These are phyloP conservation scores for Platanus orientalis DNA, from an alignment of 164 flowering plant genomes.

Conservation along the genomic window DNA sequence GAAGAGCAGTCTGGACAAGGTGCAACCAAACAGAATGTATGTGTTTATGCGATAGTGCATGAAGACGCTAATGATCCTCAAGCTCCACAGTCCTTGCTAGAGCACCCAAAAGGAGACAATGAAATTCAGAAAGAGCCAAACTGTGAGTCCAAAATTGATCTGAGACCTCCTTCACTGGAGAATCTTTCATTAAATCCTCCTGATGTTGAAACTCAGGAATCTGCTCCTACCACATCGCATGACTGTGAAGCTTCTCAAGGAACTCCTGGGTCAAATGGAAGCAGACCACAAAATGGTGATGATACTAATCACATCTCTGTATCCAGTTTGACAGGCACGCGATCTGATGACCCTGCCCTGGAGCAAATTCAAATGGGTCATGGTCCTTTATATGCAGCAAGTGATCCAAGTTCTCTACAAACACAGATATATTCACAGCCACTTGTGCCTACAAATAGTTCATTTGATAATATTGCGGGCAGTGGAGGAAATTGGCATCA, in stretches of 20 bases:
- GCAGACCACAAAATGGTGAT: conserved; percentile 5
- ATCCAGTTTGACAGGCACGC: conserved; percentile 9
- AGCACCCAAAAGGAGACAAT: conserved; percentile 10
- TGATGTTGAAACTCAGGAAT: conserved; percentile 19
- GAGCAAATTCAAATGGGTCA: conserved; percentile 8
- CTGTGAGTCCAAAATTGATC: conserved; percentile 19
- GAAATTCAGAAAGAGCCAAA: conserved; percentile 21
- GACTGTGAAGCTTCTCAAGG: conserved; percentile 20
- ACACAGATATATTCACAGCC: conserved; percentile 13
- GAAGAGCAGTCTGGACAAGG: conserved; percentile 17
- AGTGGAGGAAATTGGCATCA: conserved; percentile 21
- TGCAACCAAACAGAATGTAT: conserved; percentile 7
- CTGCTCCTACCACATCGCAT: conserved; percentile 12
- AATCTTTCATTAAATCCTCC: conserved; percentile 35
- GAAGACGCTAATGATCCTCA: conserved; percentile 17
- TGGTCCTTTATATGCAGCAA: conserved; percentile 12
- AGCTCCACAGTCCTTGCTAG: conserved; percentile 10
- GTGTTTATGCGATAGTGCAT: conserved; percentile 17
- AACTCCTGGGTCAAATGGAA: conserved; percentile 19
- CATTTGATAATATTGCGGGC: conserved; percentile 3
- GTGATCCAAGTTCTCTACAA: conserved; percentile 18
- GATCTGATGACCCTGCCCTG: conserved; percentile 16
- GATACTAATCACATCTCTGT: not conserved
- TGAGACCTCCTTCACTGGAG: conserved; percentile 33
- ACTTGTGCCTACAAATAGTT: conserved; percentile 6